Evolutionary conservation across 306 rosid genomes (phyloP), one percentile per base, ranked within the genome.

Genomic region (Prunus campanulata): DNA sequence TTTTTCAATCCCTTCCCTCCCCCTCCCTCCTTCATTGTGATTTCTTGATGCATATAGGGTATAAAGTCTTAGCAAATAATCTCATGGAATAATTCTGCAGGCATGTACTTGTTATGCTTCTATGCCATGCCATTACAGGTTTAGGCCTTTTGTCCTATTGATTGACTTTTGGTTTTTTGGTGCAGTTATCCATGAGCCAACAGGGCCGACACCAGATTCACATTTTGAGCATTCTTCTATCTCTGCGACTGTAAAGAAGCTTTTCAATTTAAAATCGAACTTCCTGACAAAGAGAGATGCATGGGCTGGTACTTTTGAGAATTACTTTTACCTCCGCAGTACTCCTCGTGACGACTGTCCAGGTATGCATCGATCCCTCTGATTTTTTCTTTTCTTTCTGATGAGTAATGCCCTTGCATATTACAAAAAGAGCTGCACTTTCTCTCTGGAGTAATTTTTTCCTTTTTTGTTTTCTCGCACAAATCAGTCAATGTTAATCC

Each of bases 231-330:
- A 94, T 78, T 91, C 98, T 3, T 94, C 98, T 19, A 62, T 94
- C 47, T 91, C 98, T 0, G 98, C 98, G 15, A 94, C 97, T 12
- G 96, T 94, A 12, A 94, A 94, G 86, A 94, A 84, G 87, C 91
- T 94, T 20, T 94, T 94, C 92, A 94, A 94, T 85, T 85, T 94
- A n/a, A 88, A 86, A 66, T 91, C 97, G 32, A 94, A 94, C 85
- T 94, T 94, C 90, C 83, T 94, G 76, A 94, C 98, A 6, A 91
- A 92, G 84, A 90, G 98, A 86, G 98, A 91, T 84, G 97, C 98
- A 12, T 94, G 98, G 98, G 96, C 98, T 3, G 97, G 97, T 61
- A 85, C 97, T 72, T 94, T 94, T 5, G 98, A 94, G 82, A 85
- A 84, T 19, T 89, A 87, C 79, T 89, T 94, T 12, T 60, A 84